These are phyloP conservation scores for Pseudopyricularia javanii DNA, from an alignment of 2,329 filamentous ascomycete genomes.

Conservation along the genomic window DNA sequence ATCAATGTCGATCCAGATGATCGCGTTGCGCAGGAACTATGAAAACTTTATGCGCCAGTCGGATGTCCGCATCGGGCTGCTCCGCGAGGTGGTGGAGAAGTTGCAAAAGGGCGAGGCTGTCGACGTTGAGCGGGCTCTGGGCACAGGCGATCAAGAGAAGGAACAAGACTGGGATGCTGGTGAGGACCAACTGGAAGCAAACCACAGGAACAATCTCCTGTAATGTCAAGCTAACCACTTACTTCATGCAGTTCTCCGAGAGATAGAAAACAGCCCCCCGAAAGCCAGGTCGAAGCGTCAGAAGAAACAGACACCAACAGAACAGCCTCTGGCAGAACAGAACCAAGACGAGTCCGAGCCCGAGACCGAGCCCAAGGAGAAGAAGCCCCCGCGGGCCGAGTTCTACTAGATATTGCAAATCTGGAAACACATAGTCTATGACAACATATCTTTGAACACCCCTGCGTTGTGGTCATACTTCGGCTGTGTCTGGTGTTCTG, in stretches of 20 bases:
- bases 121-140: constrained; percentile 72
- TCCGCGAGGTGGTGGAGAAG: constrained; percentile 64
- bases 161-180: constrained; percentile 86
- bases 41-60: constrained; percentile 61
- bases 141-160: constrained; percentile 60
- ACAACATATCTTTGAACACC: constrained; percentile 49
- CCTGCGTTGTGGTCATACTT: constrained; percentile 11
- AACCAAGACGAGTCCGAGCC: too few relatives aligned
- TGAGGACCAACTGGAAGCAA: constrained; percentile 14
- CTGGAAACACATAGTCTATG: constrained; percentile 18
- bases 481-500: not conserved
- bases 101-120: constrained; percentile 64
- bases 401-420: constrained; percentile 6
- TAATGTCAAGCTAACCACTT: not conserved
- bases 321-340: not conserved
- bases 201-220: too few relatives aligned
- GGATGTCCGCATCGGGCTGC: constrained; percentile 62
- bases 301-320: not conserved
- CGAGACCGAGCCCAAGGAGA: not conserved
- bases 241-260: not conserved
- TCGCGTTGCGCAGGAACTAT: constrained; percentile 66
- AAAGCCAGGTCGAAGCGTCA: not conserved
- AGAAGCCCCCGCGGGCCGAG: constrained; percentile 9
- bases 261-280: not conserved
- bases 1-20: constrained; percentile 89